Evolutionary conservation across 805 yeast species (phyloP), one percentile per base, ranked within the genome.

Genomic region (Metschnikowia rubicola): DNA sequence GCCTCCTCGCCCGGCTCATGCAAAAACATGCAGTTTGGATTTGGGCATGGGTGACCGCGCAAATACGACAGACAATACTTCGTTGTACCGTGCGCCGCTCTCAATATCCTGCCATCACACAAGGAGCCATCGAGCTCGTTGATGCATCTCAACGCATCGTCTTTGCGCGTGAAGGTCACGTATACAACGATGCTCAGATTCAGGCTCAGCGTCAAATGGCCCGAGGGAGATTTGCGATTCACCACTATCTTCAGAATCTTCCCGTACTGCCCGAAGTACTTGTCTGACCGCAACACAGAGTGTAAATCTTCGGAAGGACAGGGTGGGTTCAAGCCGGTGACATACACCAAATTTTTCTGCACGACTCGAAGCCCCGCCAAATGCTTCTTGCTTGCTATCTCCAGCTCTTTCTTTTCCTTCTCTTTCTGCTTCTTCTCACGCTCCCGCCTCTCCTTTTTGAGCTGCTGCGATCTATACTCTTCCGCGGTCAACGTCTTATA

Each of bases 1-100:
- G 98, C 98, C 66, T 94, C 99, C 73, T 94, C 99, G 49, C 99
- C 99, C 7, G 99, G 99, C 68, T 94, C 99, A 66, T 94, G 99
- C 60, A 94, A 76, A 61, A 94, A 94, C 99, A 94, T 94, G 77
- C 99, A 94, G 62, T 90, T 89, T 52, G 98, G 98, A 68, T 94
- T 94, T 50, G 96, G 99, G 70, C 99, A 94, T 9, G 94, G 85
- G 64, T 88, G 95, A 33, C 97, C 97, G 57, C 97, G 79, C 54
- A 94, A 72, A 63, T 94, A 94, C 3, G 96, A 86, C n/a, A 96
- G 88, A 66, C 99, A 94, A 71, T 94, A 94, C 67, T 94, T 94
- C 10, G 99, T 94, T 4, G 99, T 94, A 63, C 99, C 99, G 66
- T 91, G 96, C 0, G 98, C 97, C 12, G 99, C 99, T 51, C 92